Conservation (phyloP, 139 green algal genomes). For the Edaphochlamys debaryana region DNA sequence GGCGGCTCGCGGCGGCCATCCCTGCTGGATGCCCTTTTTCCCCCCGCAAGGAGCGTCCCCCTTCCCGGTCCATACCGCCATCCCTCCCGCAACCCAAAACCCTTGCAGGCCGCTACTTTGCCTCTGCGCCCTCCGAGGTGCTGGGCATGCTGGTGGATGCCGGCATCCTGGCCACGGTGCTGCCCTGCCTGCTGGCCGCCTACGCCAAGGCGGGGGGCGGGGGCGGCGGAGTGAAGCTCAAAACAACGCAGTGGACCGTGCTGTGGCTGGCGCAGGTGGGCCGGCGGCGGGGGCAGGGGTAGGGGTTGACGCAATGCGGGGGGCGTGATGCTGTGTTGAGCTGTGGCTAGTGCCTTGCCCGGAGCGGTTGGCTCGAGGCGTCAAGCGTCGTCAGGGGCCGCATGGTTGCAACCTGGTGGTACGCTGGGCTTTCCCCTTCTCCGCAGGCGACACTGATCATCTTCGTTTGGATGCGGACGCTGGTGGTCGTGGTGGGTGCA, state of each 20-base stretch:
- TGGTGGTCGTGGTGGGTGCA: neutral
- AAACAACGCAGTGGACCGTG: neutral
- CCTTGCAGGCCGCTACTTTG: slow-evolving; percentile 15
- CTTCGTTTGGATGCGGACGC: slow-evolving; percentile 23
- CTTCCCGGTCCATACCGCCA: too few species aligned
- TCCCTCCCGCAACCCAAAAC: neutral
- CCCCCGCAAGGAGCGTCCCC: too few species aligned
- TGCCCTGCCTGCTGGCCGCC: neutral
- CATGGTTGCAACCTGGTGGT: too few species aligned
- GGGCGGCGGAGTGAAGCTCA: neutral
- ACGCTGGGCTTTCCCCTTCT: neutral
- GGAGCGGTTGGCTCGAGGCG: too few species aligned
- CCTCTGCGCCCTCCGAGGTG: neutral
- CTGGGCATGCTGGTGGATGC: slow-evolving; percentile 1
- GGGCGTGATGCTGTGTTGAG: too few species aligned
- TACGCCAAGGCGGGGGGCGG: neutral
- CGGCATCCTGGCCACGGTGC: neutral
- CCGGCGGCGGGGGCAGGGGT: too few species aligned
- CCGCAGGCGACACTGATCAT: neutral
- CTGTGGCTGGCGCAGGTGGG: slow-evolving; percentile 1
- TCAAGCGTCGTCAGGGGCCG: too few species aligned
- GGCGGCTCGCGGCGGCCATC: too few species aligned
- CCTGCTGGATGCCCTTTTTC: too few species aligned
- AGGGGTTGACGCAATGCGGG: too few species aligned
- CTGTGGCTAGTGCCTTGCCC: too few species aligned